Conservation (phyloP, 2,329 filamentous ascomycete species). For the Fusarium zealandicum region DNA sequence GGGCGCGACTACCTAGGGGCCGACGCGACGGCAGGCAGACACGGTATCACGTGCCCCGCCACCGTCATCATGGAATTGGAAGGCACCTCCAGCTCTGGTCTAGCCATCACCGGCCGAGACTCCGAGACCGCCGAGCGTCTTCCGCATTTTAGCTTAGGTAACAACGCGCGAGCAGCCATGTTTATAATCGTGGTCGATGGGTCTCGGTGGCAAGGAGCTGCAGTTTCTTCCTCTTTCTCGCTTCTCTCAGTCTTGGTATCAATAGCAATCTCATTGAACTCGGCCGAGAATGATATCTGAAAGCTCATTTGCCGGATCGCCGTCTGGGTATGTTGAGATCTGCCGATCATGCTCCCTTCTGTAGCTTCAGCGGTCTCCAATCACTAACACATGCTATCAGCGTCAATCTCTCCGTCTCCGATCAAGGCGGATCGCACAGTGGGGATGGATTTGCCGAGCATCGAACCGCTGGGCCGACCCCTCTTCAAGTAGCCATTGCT, state of each 20-base stretch:
- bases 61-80: background rate
- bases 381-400: constrained; percentile 33
- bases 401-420: constrained; percentile 32
- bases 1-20: constrained; percentile 24
- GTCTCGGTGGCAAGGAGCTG: constrained; percentile 15
- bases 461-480: constrained; percentile 39
- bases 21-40: constrained; percentile 36
- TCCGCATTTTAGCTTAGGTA: constrained; percentile 32
- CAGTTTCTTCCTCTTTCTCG: background rate
- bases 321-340: constrained; percentile 23
- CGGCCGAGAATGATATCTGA: constrained; percentile 16
- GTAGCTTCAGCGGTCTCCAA: constrained; percentile 4
- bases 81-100: background rate
- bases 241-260: background rate
- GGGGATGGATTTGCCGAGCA: constrained; percentile 38
- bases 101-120: constrained; percentile 4
- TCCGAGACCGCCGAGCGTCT: constrained; percentile 20
- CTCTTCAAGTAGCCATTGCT: constrained; percentile 37
- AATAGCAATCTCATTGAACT: background rate
- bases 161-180: constrained; percentile 16
- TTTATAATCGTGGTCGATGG: constrained; percentile 10
- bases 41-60: constrained; percentile 37
- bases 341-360: constrained; percentile 5
- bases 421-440: constrained; percentile 37
- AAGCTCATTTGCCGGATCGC: constrained; percentile 12